A percentile compares a stretch with the other conserved stretches of the same genome.
Evolutionary conservation across 805 yeast genomes (phyloP).

Genomic region (Candida easanensis): DNA sequence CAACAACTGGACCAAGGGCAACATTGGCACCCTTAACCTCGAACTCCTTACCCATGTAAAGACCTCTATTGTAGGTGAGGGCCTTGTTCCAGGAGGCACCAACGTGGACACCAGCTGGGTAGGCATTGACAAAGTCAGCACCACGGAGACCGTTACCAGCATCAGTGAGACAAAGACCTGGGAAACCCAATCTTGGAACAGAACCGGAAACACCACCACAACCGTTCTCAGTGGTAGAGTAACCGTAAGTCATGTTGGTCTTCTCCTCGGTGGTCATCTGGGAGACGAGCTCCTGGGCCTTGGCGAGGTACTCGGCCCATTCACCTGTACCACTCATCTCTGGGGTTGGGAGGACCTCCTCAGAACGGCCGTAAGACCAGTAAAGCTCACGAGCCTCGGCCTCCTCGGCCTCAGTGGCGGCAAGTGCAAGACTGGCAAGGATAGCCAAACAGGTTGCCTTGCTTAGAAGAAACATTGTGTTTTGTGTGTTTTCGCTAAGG

Average conservation of each 20-base stretch:
- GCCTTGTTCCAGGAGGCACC: constrained; percentile 11
- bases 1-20: constrained; percentile 9
- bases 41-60: constrained; percentile 10
- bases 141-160: constrained; percentile 13
- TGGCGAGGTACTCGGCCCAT: constrained; percentile 6
- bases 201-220: constrained; percentile 10
- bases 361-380: constrained; percentile 8
- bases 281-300: constrained; percentile 3
- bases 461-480: not conserved
- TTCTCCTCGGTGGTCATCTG: constrained; percentile 11
- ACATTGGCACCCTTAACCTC: constrained; percentile 8
- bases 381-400: constrained; percentile 1
- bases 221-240: not conserved
- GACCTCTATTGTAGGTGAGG: constrained; percentile 5
- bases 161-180: constrained; percentile 7
- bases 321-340: constrained; percentile 3
- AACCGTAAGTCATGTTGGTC: constrained; percentile 9
- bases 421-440: not conserved
- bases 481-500: not conserved
- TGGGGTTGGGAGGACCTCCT: constrained; percentile 6
- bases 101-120: constrained; percentile 9
- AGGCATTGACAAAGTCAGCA: constrained; percentile 8
- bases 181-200: constrained; percentile 8
- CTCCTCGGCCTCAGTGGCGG: not conserved
- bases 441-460: constrained; percentile 5